Conservation (phyloP, 2,329 filamentous ascomycete genomes). For the Neofusicoccum umdonicola region DNA sequence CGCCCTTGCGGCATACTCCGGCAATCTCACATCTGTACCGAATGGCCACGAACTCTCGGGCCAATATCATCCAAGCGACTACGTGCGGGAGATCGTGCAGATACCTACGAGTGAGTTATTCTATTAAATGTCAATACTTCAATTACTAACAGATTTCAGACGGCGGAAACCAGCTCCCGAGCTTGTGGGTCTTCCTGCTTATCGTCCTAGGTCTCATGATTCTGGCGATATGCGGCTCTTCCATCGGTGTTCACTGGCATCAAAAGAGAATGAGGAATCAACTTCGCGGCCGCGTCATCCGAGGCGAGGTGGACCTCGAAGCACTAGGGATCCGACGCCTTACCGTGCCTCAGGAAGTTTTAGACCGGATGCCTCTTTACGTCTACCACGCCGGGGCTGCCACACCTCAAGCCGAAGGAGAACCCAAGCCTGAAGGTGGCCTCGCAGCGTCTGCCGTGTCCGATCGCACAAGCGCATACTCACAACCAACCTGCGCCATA, state of each 20-base stretch:
- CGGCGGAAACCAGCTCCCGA: constrained; percentile 62
- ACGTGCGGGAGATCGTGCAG: constrained; percentile 50
- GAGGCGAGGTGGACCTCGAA: constrained; percentile 83
- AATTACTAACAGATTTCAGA: constrained; percentile 20
- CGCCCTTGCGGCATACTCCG: constrained; percentile 73
- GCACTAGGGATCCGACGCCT: constrained; percentile 79
- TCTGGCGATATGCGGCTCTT: constrained; percentile 65
- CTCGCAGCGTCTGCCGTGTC: background rate
- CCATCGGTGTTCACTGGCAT: constrained; percentile 70
- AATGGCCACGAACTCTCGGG: constrained; percentile 38
- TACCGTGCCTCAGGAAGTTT: constrained; percentile 68
- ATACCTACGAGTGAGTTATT: constrained; percentile 35
- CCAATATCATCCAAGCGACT: constrained; percentile 41
- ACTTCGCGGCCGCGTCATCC: constrained; percentile 67
- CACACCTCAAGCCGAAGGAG: background rate
- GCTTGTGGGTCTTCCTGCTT: constrained; percentile 75
- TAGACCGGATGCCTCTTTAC: constrained; percentile 75
- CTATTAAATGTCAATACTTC: background rate
- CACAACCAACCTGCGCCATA: constrained; percentile 84
- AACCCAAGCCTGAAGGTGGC: background rate
- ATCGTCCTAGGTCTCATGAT: constrained; percentile 70
- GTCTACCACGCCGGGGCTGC: constrained; percentile 53
- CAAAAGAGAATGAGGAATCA: constrained; percentile 68
- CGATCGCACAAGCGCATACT: constrained; percentile 39
- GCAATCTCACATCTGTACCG: constrained; percentile 59